Base-by-base conservation (phyloP, 352 stramenopile species). In the Globisporangium orthogonon region DNA sequence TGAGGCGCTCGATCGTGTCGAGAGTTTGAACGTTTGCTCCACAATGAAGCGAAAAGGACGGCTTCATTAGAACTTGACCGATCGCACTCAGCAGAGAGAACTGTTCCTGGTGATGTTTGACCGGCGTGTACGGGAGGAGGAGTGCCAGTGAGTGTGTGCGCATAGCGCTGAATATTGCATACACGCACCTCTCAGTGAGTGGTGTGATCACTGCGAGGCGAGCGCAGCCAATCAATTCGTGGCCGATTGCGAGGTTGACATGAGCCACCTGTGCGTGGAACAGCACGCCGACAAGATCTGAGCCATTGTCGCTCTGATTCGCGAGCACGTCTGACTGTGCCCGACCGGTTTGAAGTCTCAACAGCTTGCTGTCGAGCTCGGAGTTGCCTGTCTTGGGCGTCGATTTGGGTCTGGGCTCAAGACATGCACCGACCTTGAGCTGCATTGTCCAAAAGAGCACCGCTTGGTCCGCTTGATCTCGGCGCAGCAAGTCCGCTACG, bases 181-280 rank as follows among this genome's bases (percentile, higher is more conserved):
- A 89, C 7, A 59, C 54, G 49, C 78, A 87, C 2, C 76, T 63
- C 23, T 87, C 59, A 0, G 76, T 78, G n/a, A 87, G 64, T 0
- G 76, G 76, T 4, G 73, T 73, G 23, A 89, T 28, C 3, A 78
- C 45, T 1, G 61, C 53, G 28, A 79, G 40, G 10, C 74, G 66
- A 7, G 31, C 35, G 49, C 55, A 76, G 13, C 73, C 73, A 5
- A 75, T 59, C 50, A 74, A 83, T n/a, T 89, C 78, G 35, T 69
- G 68, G 1, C 78, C 76, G n/a, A 87, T 54, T 0, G 56, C 40
- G 13, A 83, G 62, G 4, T 83, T 59, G 1, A 83, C 43, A 29
- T 83, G 68, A 13, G 66, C 69, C n/a, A 80, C 55, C 47, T 72
- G 59, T 0, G 59, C 67, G 30, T 63, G 3, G 44, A 65, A 63